phyloP scores from a whole-genome alignment of 768 basidiomycete genomes.

The Trametes cubensis region DNA sequence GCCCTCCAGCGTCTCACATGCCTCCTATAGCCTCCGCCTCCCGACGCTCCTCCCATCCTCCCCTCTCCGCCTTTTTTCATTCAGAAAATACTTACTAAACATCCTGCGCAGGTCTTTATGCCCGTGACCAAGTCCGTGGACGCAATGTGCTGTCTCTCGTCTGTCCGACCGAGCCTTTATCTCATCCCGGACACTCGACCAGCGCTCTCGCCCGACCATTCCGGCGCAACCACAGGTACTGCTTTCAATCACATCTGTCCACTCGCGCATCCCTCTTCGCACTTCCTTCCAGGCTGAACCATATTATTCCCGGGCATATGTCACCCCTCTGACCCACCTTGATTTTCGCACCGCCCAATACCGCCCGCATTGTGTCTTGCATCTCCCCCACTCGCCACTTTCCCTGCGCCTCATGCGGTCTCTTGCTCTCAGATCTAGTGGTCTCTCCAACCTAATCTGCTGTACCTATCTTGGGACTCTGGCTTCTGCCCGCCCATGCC shows the following conservation, averaged over 20 bases:
- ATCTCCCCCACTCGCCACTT: too few relatives aligned
- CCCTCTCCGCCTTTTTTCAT: background rate
- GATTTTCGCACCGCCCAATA: too few relatives aligned
- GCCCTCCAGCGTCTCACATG: slow-evolving; percentile 23
- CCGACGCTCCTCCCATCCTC: slow-evolving; percentile 1
- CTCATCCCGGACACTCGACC: background rate
- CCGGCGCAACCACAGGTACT: background rate
- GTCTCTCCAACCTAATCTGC: too few relatives aligned
- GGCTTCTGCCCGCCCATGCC: too few relatives aligned
- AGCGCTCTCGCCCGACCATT: background rate
- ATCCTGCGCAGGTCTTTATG: too few relatives aligned
- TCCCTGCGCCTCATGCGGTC: too few relatives aligned
- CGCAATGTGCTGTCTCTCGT: background rate
- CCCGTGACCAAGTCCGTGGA: too few relatives aligned
- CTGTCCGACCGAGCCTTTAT: background rate
- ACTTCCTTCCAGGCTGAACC: slow-evolving; percentile 1
- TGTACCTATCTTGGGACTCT: too few relatives aligned
- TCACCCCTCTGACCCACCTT: too few relatives aligned
- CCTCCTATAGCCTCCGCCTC: slow-evolving; percentile 19
- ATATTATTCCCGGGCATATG: background rate
- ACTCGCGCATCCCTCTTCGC: background rate
- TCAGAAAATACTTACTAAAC: background rate
- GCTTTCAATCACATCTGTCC: slow-evolving; percentile 14
- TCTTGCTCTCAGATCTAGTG: too few relatives aligned
- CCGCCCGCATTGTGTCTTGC: too few relatives aligned